Percentiles rank a stretch among this genome's conserved stretches.
phyloP scores from a whole-genome alignment of 1,139 yeast species.

The Scheffersomyces parashehatae region DNA sequence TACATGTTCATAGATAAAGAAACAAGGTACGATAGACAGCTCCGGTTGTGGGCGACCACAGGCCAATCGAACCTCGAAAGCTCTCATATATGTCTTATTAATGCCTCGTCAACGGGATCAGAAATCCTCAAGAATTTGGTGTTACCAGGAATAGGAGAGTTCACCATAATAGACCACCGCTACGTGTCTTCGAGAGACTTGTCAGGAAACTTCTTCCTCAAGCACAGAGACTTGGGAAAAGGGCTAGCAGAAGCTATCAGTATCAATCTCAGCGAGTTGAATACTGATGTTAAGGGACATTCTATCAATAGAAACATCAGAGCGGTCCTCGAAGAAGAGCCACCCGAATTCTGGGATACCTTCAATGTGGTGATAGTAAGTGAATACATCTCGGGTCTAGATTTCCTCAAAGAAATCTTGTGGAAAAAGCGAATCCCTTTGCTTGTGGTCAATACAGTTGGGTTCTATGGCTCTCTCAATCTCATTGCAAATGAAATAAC shows the following conservation, averaged over 20 bases:
- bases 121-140: slow-evolving; percentile 79
- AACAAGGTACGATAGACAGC: slow-evolving; percentile 78
- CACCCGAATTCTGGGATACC: slow-evolving; percentile 44
- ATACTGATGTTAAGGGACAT: slow-evolving; percentile 55
- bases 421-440: slow-evolving; percentile 55
- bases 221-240: slow-evolving; percentile 45
- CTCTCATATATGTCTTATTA: slow-evolving; percentile 63
- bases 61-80: slow-evolving; percentile 69
- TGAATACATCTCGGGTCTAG: slow-evolving; percentile 21
- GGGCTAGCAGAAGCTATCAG: slow-evolving; percentile 41
- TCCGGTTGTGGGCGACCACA: slow-evolving; percentile 79
- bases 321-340: slow-evolving; percentile 14
- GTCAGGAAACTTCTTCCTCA: slow-evolving; percentile 64
- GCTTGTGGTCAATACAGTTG: slow-evolving; percentile 52
- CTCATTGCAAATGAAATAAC: slow-evolving; percentile 54
- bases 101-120: slow-evolving; percentile 59
- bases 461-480: slow-evolving; percentile 69
- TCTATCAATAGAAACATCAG: slow-evolving; percentile 24
- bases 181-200: slow-evolving; percentile 46
- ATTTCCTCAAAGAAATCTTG: slow-evolving; percentile 37
- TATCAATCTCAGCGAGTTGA: slow-evolving; percentile 53
- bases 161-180: slow-evolving; percentile 57
- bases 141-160: slow-evolving; percentile 75
- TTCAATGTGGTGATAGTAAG: slow-evolving; percentile 57
- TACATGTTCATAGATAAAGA: slow-evolving; percentile 26